phyloP scores from a whole-genome alignment of 352 stramenopile species.

The Phytophthora macrochlamydospora region DNA sequence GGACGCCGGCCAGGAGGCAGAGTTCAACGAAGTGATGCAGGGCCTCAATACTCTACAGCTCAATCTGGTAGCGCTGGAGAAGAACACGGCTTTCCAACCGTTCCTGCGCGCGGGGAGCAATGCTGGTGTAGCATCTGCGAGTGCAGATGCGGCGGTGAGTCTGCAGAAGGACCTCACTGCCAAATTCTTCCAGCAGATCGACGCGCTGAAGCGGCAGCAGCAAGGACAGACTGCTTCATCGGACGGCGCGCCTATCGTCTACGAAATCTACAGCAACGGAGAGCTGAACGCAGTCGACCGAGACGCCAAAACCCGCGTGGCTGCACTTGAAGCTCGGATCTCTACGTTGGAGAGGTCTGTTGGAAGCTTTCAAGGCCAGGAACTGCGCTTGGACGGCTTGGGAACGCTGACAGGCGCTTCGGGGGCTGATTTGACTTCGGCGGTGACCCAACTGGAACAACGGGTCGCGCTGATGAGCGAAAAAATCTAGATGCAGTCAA shows the following conservation, averaged over 20 bases:
- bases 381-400: slow-evolving; percentile 54
- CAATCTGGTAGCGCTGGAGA: slow-evolving; percentile 64
- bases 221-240: slow-evolving; percentile 19
- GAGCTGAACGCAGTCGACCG: slow-evolving; percentile 72
- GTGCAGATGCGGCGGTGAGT: slow-evolving; percentile 48
- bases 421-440: slow-evolving; percentile 45
- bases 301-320: slow-evolving; percentile 66
- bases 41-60: slow-evolving; percentile 65
- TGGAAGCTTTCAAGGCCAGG: slow-evolving; percentile 56
- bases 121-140: slow-evolving; percentile 9
- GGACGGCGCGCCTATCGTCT: slow-evolving; percentile 57
- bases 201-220: slow-evolving; percentile 55
- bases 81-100: slow-evolving; percentile 59
- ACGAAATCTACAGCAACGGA: slow-evolving; percentile 83
- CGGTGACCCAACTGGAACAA: slow-evolving; percentile 66
- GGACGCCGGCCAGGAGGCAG: slow-evolving; percentile 69
- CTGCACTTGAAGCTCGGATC: slow-evolving; percentile 63
- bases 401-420: slow-evolving; percentile 17
- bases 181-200: slow-evolving; percentile 76
- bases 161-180: slow-evolving; percentile 73
- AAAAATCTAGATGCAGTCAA: slow-evolving; percentile 84
- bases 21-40: slow-evolving; percentile 68
- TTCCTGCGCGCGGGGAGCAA: slow-evolving; percentile 44
- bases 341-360: slow-evolving; percentile 65
- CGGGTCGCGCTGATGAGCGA: slow-evolving; percentile 73